Evolutionary conservation across 2,329 filamentous ascomycete genomes (phyloP).

Genomic region (Pseudofabraea citricarpa): DNA sequence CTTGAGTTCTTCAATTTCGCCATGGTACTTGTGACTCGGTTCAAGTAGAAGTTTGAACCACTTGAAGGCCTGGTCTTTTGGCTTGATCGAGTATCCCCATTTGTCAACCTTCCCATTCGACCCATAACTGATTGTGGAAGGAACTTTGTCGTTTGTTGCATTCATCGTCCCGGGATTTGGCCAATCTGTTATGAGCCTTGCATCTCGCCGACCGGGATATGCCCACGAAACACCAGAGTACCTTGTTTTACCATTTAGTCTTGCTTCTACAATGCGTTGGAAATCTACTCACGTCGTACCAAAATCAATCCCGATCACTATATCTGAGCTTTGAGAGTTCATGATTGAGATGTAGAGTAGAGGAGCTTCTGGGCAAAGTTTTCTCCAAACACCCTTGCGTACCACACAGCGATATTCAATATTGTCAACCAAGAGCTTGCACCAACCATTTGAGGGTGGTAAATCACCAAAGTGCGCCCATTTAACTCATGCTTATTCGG

Average conservation of each 20-base stretch:
- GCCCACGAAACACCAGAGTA: background rate
- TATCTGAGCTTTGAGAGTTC: background rate
- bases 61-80: background rate
- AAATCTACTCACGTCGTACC: background rate
- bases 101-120: background rate
- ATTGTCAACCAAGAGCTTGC: too few species aligned
- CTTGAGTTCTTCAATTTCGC: background rate
- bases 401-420: too few species aligned
- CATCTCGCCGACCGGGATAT: background rate
- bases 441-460: too few species aligned
- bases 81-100: background rate
- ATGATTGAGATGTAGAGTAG: background rate
- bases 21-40: background rate
- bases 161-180: background rate
- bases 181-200: background rate
- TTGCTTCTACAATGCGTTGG: background rate
- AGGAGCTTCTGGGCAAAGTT: too few species aligned
- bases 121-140: background rate
- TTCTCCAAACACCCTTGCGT: too few species aligned
- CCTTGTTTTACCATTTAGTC: background rate
- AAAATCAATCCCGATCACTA: background rate
- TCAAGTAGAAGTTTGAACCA: background rate
- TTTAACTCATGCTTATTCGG: too few species aligned
- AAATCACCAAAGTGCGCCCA: too few species aligned
- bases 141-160: background rate